Conservation (phyloP, 208 protist genomes). For the Polymyxa betae region DNA sequence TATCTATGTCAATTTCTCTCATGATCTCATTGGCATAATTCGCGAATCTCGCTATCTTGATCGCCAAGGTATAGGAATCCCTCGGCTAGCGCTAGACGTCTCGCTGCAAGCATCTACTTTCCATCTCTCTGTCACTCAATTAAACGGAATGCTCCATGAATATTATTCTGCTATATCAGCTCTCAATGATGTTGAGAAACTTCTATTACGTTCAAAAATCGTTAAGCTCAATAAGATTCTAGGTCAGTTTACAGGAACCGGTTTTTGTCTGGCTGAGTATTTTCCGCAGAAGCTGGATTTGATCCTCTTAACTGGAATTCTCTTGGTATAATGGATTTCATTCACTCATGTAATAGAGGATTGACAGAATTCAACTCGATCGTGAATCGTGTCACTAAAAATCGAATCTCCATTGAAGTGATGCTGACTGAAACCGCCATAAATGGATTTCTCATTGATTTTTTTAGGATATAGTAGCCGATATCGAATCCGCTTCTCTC, state of each 20-base stretch:
- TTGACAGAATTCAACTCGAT: conserved; percentile 93
- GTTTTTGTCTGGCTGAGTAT: neutral
- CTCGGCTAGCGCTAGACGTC: conserved; percentile 91
- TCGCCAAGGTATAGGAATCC: conserved; percentile 90
- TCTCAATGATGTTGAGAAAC: conserved; percentile 82
- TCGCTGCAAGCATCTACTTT: conserved; percentile 96
- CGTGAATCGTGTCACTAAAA: conserved; percentile 92
- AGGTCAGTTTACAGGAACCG: neutral
- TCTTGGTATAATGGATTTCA: conserved; percentile 93
- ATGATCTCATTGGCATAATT: conserved; percentile 86
- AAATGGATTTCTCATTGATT: conserved; percentile 55
- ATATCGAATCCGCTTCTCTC: conserved; percentile 66
- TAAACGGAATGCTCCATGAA: conserved; percentile 88
- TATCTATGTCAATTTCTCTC: conserved; percentile 88
- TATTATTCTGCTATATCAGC: conserved; percentile 80
- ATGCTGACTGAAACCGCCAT: neutral
- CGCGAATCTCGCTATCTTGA: conserved; percentile 96
- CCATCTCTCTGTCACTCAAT: conserved; percentile 86
- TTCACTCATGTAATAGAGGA: conserved; percentile 83
- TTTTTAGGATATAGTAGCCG: conserved; percentile 61
- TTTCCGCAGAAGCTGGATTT: conserved; percentile 38
- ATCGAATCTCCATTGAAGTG: conserved; percentile 85
- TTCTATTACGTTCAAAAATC: conserved; percentile 85
- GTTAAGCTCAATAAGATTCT: conserved; percentile 78
- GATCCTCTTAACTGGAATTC: conserved; percentile 92